Evolutionary conservation across 2,329 filamentous ascomycete genomes (phyloP).

Genomic region (Venturia effusa): DNA sequence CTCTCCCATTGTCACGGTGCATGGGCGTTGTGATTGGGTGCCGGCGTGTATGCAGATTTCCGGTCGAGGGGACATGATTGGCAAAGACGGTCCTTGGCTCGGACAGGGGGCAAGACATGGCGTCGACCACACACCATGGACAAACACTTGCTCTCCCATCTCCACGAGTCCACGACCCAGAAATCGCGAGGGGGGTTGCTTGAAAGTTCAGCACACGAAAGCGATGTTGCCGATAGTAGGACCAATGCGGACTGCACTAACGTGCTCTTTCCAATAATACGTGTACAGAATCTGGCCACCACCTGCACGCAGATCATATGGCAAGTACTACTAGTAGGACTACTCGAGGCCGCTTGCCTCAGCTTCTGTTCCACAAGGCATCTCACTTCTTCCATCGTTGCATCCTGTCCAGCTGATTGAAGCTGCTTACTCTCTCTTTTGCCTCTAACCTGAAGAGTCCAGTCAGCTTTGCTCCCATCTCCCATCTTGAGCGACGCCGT

Average conservation of each 20-base stretch:
- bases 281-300: neutral
- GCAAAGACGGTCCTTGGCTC: neutral
- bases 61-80: neutral
- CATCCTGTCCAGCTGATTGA: neutral
- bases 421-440: neutral
- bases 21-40: neutral
- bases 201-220: neutral
- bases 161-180: neutral
- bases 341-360: neutral
- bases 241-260: neutral
- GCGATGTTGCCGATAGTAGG: neutral
- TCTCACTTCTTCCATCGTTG: neutral
- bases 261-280: slow-evolving; percentile 3
- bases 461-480: neutral
- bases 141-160: neutral
- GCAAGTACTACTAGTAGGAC: neutral
- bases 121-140: slow-evolving; percentile 4
- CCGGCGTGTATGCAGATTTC: neutral
- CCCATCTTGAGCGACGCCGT: neutral
- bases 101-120: neutral
- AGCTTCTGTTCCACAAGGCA: neutral
- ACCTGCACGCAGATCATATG: slow-evolving; percentile 2
- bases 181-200: neutral
- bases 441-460: neutral
- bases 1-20: neutral